Percentiles rank a stretch among this genome's conserved stretches.
Conservation (phyloP, 352 stramenopile species). For the Pythium phragmitis region DNA sequence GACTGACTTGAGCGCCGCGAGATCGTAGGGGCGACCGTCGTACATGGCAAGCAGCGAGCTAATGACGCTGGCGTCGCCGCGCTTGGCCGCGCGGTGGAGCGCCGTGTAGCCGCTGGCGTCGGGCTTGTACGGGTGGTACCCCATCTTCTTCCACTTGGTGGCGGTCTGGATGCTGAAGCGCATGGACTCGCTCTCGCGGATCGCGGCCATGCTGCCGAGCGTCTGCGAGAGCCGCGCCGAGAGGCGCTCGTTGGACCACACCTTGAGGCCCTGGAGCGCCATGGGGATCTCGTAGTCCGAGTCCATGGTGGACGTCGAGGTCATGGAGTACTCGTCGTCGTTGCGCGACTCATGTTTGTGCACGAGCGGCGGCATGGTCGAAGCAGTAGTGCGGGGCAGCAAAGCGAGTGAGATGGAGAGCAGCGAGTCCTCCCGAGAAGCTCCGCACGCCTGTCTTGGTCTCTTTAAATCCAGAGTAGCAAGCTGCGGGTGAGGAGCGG, state of each 20-base stretch:
- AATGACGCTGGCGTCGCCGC: slow-evolving; percentile 63
- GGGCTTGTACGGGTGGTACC: slow-evolving; percentile 82
- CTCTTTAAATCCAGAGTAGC: not conserved
- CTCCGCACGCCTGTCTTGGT: not conserved
- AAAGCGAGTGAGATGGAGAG: not conserved
- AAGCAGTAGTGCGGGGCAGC: not conserved
- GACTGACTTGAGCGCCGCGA: slow-evolving; percentile 58
- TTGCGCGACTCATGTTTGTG: slow-evolving; percentile 24
- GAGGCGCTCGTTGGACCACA: slow-evolving; percentile 66
- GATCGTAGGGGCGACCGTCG: slow-evolving; percentile 65
- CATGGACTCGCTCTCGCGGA: slow-evolving; percentile 76
- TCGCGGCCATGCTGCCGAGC: slow-evolving; percentile 63
- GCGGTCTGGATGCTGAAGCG: slow-evolving; percentile 76
- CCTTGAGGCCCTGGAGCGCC: slow-evolving; percentile 58
- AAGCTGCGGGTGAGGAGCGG: not conserved
- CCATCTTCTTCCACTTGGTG: slow-evolving; percentile 83
- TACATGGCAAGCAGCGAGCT: slow-evolving; percentile 79
- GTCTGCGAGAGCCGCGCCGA: slow-evolving; percentile 60
- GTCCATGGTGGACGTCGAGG: slow-evolving; percentile 82
- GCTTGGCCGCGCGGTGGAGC: slow-evolving; percentile 73
- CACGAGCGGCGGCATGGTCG: slow-evolving; percentile 19
- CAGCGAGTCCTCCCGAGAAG: no score
- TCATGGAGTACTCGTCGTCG: slow-evolving; percentile 70
- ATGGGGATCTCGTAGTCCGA: slow-evolving; percentile 83
- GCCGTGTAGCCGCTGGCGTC: slow-evolving; percentile 80